These are phyloP conservation scores for Chlamydomonas sphaeroides DNA, from an alignment of 139 green algal species.

Conservation along the genomic window DNA sequence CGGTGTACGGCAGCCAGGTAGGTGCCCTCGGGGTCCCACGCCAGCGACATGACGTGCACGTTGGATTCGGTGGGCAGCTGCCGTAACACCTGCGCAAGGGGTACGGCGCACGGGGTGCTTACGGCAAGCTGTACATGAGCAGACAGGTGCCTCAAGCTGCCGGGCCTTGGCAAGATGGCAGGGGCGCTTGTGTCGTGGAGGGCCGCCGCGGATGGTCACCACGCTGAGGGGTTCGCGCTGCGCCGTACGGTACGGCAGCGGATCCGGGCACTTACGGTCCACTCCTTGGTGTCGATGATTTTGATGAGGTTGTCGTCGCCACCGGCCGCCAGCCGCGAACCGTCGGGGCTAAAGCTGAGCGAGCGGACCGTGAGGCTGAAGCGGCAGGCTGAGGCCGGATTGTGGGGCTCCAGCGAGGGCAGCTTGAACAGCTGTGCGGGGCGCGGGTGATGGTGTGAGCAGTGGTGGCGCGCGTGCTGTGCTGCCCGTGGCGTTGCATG, in stretches of 20 bases:
- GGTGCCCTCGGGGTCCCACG: constrained; percentile 83
- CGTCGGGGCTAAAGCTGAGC: constrained; percentile 73
- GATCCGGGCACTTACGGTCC: constrained; percentile 42
- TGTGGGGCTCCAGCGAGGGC: background rate
- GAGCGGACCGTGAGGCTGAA: constrained; percentile 77
- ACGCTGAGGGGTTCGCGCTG: too few relatives aligned
- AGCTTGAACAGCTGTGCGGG: constrained; percentile 15
- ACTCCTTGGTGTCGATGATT: constrained; percentile 71
- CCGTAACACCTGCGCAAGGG: too few relatives aligned
- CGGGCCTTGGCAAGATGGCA: too few relatives aligned
- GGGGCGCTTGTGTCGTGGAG: too few relatives aligned
- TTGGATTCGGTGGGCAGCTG: too few relatives aligned
- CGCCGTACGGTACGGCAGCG: too few relatives aligned
- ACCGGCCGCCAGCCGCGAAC: constrained; percentile 71
- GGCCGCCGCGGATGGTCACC: too few relatives aligned
- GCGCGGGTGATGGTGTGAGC: too few relatives aligned
- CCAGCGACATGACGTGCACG: constrained; percentile 73
- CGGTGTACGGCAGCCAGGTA: constrained; percentile 70
- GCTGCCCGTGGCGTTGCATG: too few relatives aligned
- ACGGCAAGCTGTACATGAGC: too few relatives aligned
- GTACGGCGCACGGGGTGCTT: too few relatives aligned
- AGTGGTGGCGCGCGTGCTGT: background rate
- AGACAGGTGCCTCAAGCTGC: too few relatives aligned
- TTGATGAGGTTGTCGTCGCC: constrained; percentile 86
- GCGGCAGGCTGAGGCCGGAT: constrained; percentile 36